Percentiles rank a stretch among this genome's conserved stretches.
These are phyloP conservation scores for Bruguiera gymnorhiza DNA, from an alignment of 345 rosid species.

Conservation along the genomic window DNA sequence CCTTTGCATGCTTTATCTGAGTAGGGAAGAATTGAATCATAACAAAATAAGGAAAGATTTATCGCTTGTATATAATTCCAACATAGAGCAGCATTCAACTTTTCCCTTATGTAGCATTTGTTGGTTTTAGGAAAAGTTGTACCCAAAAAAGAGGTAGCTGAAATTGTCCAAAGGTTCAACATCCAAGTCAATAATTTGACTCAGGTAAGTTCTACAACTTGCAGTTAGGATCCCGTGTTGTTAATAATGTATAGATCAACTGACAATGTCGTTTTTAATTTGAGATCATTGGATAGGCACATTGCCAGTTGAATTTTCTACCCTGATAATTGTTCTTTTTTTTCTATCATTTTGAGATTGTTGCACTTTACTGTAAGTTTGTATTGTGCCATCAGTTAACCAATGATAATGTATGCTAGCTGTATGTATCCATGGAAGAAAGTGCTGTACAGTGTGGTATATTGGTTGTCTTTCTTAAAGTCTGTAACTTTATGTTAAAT, in stretches of 20 bases:
- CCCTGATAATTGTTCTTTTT: background rate
- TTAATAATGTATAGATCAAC: background rate
- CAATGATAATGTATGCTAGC: no score
- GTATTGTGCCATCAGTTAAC: no score
- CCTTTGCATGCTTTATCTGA: background rate
- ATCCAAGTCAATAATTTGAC: constrained; percentile 97
- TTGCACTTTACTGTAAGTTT: no score
- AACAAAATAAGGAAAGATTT: background rate
- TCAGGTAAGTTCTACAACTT: constrained; percentile 51
- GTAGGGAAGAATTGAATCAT: background rate
- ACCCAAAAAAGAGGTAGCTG: constrained; percentile 58
- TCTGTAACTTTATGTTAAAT: background rate
- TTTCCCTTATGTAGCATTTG: constrained; percentile 6
- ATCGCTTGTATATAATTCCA: background rate
- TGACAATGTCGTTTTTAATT: background rate
- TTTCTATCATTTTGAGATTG: background rate
- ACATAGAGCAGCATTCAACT: background rate
- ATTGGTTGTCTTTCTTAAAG: background rate
- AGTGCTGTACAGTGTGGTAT: background rate
- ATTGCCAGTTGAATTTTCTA: background rate
- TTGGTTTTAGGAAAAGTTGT: constrained; percentile 50
- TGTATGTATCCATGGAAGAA: background rate
- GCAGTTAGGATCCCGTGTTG: background rate
- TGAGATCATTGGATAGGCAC: background rate
- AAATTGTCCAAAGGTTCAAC: constrained; percentile 66